A percentile compares a stretch with the other conserved stretches of the same genome.
Evolutionary conservation across 345 rosid genomes (phyloP).

Genomic region (Stellera chamaejasme): DNA sequence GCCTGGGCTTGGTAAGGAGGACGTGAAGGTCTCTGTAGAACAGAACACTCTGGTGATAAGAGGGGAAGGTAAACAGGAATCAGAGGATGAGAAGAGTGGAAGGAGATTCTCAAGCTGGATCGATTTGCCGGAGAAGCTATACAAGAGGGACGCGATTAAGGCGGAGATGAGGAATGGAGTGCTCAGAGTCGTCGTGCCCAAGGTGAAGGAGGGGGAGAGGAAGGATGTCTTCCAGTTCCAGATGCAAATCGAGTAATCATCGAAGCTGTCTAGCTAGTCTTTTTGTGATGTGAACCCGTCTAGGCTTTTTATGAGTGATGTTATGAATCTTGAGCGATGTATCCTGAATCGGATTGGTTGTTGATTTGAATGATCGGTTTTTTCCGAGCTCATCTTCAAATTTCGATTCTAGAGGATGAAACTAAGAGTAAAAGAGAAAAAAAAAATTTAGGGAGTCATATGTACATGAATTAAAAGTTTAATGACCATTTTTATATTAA

Average conservation of each 20-base stretch:
- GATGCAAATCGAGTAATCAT: constrained; percentile 31
- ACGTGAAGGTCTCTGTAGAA: constrained; percentile 43
- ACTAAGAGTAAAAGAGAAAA: no score
- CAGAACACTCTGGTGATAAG: constrained; percentile 46
- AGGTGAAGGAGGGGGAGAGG: constrained; percentile 57
- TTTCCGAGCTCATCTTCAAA: no score
- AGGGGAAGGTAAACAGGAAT: constrained; percentile 48
- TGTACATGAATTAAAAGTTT: no score
- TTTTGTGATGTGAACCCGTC: no score
- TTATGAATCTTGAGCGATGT: no score
- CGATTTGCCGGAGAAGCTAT: constrained; percentile 29
- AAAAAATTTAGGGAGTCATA: no score
- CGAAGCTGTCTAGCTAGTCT: no score
- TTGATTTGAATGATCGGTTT: no score
- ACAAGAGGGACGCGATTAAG: constrained; percentile 41
- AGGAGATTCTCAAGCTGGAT: constrained; percentile 48
- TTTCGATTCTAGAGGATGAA: no score
- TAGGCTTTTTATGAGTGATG: no score
- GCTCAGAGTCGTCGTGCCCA: constrained; percentile 64
- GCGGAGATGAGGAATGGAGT: constrained; percentile 96
- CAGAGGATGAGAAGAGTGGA: constrained; percentile 23
- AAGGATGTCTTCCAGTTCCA: constrained; percentile 33
- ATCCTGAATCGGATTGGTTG: no score
- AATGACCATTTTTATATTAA: no score
- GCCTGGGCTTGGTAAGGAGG: constrained; percentile 49